Base-by-base conservation (phyloP, 2,329 filamentous ascomycete species). In the Sodiomyces alkalinus region DNA sequence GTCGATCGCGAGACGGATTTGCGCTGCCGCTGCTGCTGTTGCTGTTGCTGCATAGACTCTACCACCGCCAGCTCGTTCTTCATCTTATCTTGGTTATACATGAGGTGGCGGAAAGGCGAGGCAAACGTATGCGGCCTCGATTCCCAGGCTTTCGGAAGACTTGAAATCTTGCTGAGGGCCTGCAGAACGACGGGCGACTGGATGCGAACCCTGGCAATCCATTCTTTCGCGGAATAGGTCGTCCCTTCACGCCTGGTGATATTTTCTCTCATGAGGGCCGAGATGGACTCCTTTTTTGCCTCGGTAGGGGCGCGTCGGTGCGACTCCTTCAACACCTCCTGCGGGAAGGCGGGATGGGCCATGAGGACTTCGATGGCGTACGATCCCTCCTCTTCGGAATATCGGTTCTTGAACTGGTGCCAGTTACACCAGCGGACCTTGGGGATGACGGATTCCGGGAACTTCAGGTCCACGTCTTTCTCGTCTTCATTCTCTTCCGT, bases 371-470 rank as follows among this genome's bases (percentile, higher is more conserved):
- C 40, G 12, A 42, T 35, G 29, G 36, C 36, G n/a, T 34, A 31
- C 8, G 36, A 20, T 3, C 34, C 39, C 10, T 39, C 33, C 3
- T 39, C 29, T 0, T 27, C 24, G 12, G 26, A 25, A 20, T 38
- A 40, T 12, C 35, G 33, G 27, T 42, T 44, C 28, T 41, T 44
- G 35, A 44, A 44, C 9, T 39, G 28, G 8, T 33, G 26, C 28
- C 36, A 38, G 18, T 39, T 27, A 15, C 10, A 15, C 22, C 22
- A 24, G 13, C n/a, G n/a, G n/a, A n/a, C n/a, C n/a, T n/a, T n/a
- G n/a, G n/a, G n/a, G n/a, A n/a, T n/a, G n/a, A n/a, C n/a, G n/a
- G n/a, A n/a, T n/a, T n/a, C n/a, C n/a, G n/a, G n/a, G n/a, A n/a
- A n/a, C n/a, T n/a, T n/a, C n/a, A n/a, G n/a, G n/a, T n/a, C n/a